Percentiles rank a stretch among this genome's conserved stretches.
These are phyloP conservation scores for Urtica urens DNA, from an alignment of 306 rosid species.

Conservation along the genomic window DNA sequence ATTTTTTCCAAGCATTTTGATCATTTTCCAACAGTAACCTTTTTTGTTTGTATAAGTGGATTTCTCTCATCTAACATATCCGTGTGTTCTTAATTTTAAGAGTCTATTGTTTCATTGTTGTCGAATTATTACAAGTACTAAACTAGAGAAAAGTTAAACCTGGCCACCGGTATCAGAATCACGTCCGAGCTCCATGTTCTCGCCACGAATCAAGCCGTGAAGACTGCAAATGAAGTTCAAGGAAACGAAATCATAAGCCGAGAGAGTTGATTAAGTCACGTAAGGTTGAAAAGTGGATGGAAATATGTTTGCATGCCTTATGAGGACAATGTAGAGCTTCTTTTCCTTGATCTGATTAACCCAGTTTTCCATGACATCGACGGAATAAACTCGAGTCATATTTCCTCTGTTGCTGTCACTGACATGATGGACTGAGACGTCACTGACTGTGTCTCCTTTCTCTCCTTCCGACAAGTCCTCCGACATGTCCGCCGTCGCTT, in stretches of 20 bases:
- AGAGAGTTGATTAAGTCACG: slow-evolving; percentile 9
- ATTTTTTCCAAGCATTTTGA: too few relatives aligned
- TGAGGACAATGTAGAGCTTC: slow-evolving; percentile 39
- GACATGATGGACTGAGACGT: slow-evolving; percentile 22
- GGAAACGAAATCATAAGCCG: not conserved
- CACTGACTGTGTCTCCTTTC: slow-evolving; percentile 35
- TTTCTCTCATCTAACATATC: too few relatives aligned
- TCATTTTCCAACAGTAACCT: too few relatives aligned
- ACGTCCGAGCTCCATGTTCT: slow-evolving; percentile 58
- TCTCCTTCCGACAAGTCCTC: slow-evolving; percentile 60
- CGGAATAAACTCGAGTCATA: slow-evolving; percentile 33
- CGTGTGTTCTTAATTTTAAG: too few relatives aligned
- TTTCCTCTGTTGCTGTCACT: slow-evolving; percentile 23
- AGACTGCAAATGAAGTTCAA: slow-evolving; percentile 30
- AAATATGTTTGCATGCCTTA: too few relatives aligned
- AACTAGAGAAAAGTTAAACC: slow-evolving; percentile 23
- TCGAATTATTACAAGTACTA: too few relatives aligned
- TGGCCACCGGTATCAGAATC: slow-evolving; percentile 63
- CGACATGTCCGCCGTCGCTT: slow-evolving; percentile 51
- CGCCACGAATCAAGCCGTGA: slow-evolving; percentile 53
- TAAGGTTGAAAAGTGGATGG: too few relatives aligned
- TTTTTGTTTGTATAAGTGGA: too few relatives aligned
- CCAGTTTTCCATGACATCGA: slow-evolving; percentile 43
- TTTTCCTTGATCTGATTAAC: slow-evolving; percentile 35
- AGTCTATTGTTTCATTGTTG: too few relatives aligned